phyloP scores from a whole-genome alignment of 164 flowering plant genomes.

The Piper betle region DNA sequence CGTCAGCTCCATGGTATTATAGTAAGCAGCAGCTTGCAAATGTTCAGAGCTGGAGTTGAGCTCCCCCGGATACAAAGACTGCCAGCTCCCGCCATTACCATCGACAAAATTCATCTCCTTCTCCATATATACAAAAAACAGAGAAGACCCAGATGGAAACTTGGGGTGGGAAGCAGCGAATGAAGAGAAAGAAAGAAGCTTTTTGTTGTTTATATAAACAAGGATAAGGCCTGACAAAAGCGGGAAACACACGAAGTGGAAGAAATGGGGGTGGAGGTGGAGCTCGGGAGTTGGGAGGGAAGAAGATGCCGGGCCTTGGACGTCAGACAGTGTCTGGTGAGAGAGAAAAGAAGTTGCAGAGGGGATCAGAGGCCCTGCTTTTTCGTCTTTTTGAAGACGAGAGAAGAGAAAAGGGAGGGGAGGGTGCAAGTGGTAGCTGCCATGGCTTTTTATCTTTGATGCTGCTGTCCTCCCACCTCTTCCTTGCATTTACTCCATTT shows the following conservation, averaged over 20 bases:
- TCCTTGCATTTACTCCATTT: too few species aligned
- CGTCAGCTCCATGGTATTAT: slow-evolving; percentile 32
- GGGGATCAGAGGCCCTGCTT: too few species aligned
- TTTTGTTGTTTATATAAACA: too few species aligned
- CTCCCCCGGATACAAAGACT: slow-evolving; percentile 11
- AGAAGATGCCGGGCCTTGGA: slow-evolving; percentile 26
- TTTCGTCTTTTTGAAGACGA: background rate
- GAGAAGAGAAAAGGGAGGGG: background rate
- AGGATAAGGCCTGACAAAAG: too few species aligned
- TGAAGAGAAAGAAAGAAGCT: too few species aligned
- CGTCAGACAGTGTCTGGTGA: slow-evolving; percentile 26
- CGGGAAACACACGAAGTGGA: too few species aligned
- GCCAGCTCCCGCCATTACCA: background rate
- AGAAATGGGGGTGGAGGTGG: too few species aligned
- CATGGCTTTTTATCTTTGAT: slow-evolving; percentile 6
- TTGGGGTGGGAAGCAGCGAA: too few species aligned
- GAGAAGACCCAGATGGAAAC: too few species aligned
- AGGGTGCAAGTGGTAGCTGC: too few species aligned
- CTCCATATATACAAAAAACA: background rate
- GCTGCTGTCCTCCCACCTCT: slow-evolving; percentile 4
- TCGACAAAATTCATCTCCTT: slow-evolving; percentile 4
- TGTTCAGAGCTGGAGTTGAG: slow-evolving; percentile 23
- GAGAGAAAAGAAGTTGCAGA: background rate
- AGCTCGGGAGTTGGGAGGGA: background rate
- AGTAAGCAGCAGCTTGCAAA: slow-evolving; percentile 33